Base-by-base conservation (phyloP, 108 stramenopile genomes). In the Aurantiochytrium sp. region DNA sequence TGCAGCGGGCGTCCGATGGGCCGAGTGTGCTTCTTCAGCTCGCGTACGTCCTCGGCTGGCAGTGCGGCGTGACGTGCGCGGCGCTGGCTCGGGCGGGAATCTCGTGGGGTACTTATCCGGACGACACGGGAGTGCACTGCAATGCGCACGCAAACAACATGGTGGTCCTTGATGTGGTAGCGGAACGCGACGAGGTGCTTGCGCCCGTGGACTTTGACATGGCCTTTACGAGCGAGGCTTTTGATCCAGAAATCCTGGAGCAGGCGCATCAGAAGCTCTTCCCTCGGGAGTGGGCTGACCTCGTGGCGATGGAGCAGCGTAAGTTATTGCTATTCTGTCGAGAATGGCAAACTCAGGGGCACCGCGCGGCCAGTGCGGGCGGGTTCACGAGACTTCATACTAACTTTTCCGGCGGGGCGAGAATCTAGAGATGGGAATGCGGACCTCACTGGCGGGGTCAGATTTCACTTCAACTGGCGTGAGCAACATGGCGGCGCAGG, bases 21-120 rank as follows among this genome's bases (percentile, higher is more conserved):
- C 42, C 24, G 36, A 81, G 45, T n/a, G 45, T 81, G n/a, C 73
- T 81, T 12, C 24, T 81, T 12, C 73, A 81, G 42, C 73, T 81
- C 10, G 73, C 73, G 10, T 48, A 27, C 45, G 42, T 41, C 19
- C 45, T 81, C 2, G 73, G 73, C 45, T 41, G 42, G 45, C 42
- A 81, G 19, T 81, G 73, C 24, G 73, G 73, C 6, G 42, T 48
- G 19, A 48, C 45, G 10, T 81, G 73, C 45, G 6, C n/a, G n/a
- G 73, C 45, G 6, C 4, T 81, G 3, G 36, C 36, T 12, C 19
- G 10, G 6, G 45, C 39, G 6, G 73, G 24, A 81, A 41, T 81
- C 12, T 81, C 73, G 36, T 81, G 73, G 73, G 73, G 73, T 8
- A 81, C 73, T 6, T 81, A 81, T 48, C 73, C 73, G 21, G 73